Evolutionary conservation across 1,284 basidiomycete genomes (phyloP).

Genomic region (Apiotrichum veenhuisii): DNA sequence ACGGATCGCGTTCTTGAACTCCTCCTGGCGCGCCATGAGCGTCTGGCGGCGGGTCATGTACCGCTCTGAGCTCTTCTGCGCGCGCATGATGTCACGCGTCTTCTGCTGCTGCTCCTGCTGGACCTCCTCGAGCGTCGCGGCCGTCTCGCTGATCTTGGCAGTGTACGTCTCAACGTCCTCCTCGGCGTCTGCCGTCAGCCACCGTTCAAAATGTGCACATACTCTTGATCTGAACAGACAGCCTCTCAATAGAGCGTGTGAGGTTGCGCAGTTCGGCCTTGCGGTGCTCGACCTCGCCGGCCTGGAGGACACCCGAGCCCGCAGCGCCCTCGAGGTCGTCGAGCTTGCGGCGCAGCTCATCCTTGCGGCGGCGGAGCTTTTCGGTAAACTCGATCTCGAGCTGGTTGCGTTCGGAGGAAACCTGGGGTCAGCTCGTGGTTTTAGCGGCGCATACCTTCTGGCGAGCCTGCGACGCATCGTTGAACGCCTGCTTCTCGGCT

Average conservation of each 20-base stretch:
- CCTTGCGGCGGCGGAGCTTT: slow-evolving; percentile 69
- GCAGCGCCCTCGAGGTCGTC: slow-evolving; percentile 66
- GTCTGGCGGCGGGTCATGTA: slow-evolving; percentile 89
- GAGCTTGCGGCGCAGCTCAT: slow-evolving; percentile 72
- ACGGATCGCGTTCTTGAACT: slow-evolving; percentile 88
- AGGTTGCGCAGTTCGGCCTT: slow-evolving; percentile 66
- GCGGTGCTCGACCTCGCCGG: slow-evolving; percentile 62
- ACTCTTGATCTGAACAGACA: slow-evolving; percentile 66
- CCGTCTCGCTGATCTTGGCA: slow-evolving; percentile 62
- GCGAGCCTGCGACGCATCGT: slow-evolving; percentile 65
- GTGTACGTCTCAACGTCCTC: slow-evolving; percentile 59
- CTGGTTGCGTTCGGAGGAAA: slow-evolving; percentile 71
- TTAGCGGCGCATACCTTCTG: slow-evolving; percentile 60
- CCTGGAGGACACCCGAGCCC: slow-evolving; percentile 58
- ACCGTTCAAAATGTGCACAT: slow-evolving; percentile 23
- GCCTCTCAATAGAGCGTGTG: slow-evolving; percentile 61
- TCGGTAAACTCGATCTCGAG: slow-evolving; percentile 93
- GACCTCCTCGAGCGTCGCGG: slow-evolving; percentile 66
- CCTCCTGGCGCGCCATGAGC: slow-evolving; percentile 76
- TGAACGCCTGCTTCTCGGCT: slow-evolving; percentile 63
- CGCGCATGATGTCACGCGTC: slow-evolving; percentile 73
- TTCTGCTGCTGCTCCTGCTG: slow-evolving; percentile 82
- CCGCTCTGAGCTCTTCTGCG: slow-evolving; percentile 92
- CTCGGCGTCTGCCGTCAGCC: slow-evolving; percentile 48
- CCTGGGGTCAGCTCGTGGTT: slow-evolving; percentile 51